phyloP scores from a whole-genome alignment of 495 filamentous ascomycete species.

The Penicillium desertorum region DNA sequence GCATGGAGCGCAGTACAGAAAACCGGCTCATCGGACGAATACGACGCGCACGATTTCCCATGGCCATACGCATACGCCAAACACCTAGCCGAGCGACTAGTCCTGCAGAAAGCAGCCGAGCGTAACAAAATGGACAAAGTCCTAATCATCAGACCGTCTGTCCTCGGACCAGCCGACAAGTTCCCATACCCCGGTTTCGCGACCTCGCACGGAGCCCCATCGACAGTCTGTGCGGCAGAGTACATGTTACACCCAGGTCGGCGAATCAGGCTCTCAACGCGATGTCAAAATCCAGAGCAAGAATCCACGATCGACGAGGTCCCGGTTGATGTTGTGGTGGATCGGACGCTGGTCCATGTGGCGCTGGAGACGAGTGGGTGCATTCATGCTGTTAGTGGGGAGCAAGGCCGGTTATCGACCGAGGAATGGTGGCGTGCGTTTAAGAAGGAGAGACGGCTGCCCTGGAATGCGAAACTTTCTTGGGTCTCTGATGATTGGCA shows the following conservation, averaged over 20 bases:
- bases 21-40: conserved; percentile 25
- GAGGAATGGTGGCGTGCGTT: conserved; percentile 29
- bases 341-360: conserved; percentile 29
- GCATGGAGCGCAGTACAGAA: conserved; percentile 22
- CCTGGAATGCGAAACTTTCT: conserved; percentile 24
- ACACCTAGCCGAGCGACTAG: conserved; percentile 25
- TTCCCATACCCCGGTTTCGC: conserved; percentile 26
- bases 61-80: conserved; percentile 32
- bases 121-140: conserved; percentile 23
- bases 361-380: conserved; percentile 23
- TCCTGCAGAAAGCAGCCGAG: conserved; percentile 22
- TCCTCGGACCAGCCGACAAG: conserved; percentile 27
- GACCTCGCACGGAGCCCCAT: conserved; percentile 19
- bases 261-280: conserved; percentile 18
- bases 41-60: conserved; percentile 27
- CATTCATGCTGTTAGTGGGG: conserved; percentile 35
- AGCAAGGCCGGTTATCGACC: conserved; percentile 19
- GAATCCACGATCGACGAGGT: conserved; percentile 36
- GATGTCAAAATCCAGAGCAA: conserved; percentile 23
- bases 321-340: conserved; percentile 36
- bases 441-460: conserved; percentile 26
- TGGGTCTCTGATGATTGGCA: conserved; percentile 33
- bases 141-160: conserved; percentile 29
- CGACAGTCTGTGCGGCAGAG: conserved; percentile 26
- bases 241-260: conserved; percentile 28